These are phyloP conservation scores for Blastomyces emzantsi DNA, from an alignment of 2,329 filamentous ascomycete species.

Conservation along the genomic window DNA sequence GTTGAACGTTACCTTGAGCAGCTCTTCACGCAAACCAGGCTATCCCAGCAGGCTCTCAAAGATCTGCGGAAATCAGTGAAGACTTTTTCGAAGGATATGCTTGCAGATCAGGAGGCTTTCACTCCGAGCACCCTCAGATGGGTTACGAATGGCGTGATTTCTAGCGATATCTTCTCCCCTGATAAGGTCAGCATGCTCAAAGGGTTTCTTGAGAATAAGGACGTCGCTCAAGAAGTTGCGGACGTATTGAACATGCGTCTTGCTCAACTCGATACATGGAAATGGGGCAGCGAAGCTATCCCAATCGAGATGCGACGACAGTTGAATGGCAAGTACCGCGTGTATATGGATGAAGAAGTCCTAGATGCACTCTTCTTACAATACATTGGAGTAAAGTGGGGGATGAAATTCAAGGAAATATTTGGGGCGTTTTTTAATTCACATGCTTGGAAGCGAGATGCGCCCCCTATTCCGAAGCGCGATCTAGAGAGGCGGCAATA, in stretches of 20 bases:
- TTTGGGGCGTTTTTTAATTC: constrained; percentile 33
- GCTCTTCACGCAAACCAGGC: constrained; percentile 41
- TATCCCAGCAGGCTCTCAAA: constrained; percentile 36
- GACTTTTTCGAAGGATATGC: constrained; percentile 27
- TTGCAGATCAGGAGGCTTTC: constrained; percentile 32
- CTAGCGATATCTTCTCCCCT: constrained; percentile 43
- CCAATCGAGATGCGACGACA: constrained; percentile 45
- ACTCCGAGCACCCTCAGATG: constrained; percentile 34
- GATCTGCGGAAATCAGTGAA: constrained; percentile 34
- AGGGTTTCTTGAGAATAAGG: constrained; percentile 42
- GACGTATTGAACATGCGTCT: constrained; percentile 52
- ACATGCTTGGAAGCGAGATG: constrained; percentile 35
- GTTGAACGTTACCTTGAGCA: constrained; percentile 44
- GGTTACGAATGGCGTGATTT: constrained; percentile 43
- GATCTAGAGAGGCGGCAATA: constrained; percentile 38
- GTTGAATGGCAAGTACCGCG: constrained; percentile 50
- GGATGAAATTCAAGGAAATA: constrained; percentile 38
- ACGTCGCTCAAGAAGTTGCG: constrained; percentile 45
- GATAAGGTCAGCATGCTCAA: constrained; percentile 44
- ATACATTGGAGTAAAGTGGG: constrained; percentile 46
- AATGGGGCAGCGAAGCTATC: constrained; percentile 41
- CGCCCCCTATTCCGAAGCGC: constrained; percentile 27
- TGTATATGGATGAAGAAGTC: constrained; percentile 52
- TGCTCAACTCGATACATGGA: constrained; percentile 43
- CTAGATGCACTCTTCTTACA: constrained; percentile 49